A percentile compares a stretch with the other conserved stretches of the same genome.
phyloP scores from a whole-genome alignment of 768 basidiomycete genomes.

The Rhodotorula babjevae region DNA sequence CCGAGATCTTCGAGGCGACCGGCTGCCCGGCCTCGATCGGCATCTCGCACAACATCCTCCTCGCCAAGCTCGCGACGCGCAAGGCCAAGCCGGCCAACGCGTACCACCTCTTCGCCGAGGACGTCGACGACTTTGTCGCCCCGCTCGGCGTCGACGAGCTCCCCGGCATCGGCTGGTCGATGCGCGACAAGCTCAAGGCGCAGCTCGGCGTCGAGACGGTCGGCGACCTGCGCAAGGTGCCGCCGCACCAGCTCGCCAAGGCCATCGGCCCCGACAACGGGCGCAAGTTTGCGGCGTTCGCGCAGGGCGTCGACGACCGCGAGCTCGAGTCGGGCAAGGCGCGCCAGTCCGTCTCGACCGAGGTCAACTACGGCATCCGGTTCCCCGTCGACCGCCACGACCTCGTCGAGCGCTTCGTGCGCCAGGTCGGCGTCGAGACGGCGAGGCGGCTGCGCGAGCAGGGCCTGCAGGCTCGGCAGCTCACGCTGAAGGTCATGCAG shows the following conservation, averaged over 20 bases:
- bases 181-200: conserved; percentile 64
- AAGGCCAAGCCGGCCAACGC: conserved; percentile 86
- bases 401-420: conserved; percentile 74
- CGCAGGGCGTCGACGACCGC: conserved; percentile 77
- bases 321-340: conserved; percentile 76
- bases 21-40: conserved; percentile 75
- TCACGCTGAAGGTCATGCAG: conserved; percentile 85
- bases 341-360: conserved; percentile 85
- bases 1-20: conserved; percentile 69
- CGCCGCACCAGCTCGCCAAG: conserved; percentile 53
- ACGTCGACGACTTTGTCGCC: conserved; percentile 57
- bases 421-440: conserved; percentile 72
- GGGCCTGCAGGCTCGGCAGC: conserved; percentile 63
- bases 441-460: conserved; percentile 64
- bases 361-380: conserved; percentile 94
- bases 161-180: conserved; percentile 77
- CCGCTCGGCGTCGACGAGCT: conserved; percentile 72
- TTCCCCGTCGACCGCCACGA: conserved; percentile 64
- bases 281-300: conserved; percentile 74
- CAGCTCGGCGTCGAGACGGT: conserved; percentile 61
- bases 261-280: conserved; percentile 75
- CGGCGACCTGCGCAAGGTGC: conserved; percentile 57
- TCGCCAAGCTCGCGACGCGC: conserved; percentile 85
- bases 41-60: conserved; percentile 81
- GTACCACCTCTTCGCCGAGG: conserved; percentile 62